Evolutionary conservation across 78 protist genomes (phyloP).

Genomic region (Bigelowiella natans): DNA sequence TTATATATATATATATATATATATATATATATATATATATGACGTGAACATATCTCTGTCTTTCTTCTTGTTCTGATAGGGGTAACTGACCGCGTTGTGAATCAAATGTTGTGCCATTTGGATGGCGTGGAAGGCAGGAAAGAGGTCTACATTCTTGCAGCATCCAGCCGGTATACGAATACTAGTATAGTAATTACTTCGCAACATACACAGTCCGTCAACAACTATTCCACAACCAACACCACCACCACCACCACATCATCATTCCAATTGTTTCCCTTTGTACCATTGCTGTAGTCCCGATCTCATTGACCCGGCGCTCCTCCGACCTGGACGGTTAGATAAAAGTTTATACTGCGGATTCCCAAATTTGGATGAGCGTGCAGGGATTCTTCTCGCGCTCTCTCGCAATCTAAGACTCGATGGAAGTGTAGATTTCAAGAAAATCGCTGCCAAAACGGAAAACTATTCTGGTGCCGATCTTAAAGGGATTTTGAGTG

Average conservation of each 20-base stretch:
- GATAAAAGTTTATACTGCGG: constrained; percentile 51
- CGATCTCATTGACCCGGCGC: constrained; percentile 80
- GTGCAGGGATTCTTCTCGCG: neutral
- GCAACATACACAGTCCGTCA: neutral
- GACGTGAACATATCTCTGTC: neutral
- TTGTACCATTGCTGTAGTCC: too few species aligned
- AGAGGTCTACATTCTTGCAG: constrained; percentile 78
- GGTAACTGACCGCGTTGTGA: constrained; percentile 88
- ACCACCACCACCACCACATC: neutral
- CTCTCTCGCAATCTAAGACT: neutral
- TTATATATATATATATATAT: neutral
- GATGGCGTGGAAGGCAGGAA: constrained; percentile 81
- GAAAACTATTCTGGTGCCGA: neutral
- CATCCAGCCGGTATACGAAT: constrained; percentile 39
- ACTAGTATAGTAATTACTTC: neutral
- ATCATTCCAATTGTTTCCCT: too few species aligned
- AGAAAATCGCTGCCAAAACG: neutral
- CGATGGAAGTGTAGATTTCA: neutral
- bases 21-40: neutral
- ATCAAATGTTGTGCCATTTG: constrained; percentile 71
- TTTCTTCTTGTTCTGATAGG: constrained; percentile 33
- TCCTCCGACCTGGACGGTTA: constrained; percentile 87
- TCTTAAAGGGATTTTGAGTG: neutral
- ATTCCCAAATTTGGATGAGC: constrained; percentile 35
- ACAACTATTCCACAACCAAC: neutral